Base-by-base conservation (phyloP, 1,284 basidiomycete species). In the Sporisorium reilianum region DNA sequence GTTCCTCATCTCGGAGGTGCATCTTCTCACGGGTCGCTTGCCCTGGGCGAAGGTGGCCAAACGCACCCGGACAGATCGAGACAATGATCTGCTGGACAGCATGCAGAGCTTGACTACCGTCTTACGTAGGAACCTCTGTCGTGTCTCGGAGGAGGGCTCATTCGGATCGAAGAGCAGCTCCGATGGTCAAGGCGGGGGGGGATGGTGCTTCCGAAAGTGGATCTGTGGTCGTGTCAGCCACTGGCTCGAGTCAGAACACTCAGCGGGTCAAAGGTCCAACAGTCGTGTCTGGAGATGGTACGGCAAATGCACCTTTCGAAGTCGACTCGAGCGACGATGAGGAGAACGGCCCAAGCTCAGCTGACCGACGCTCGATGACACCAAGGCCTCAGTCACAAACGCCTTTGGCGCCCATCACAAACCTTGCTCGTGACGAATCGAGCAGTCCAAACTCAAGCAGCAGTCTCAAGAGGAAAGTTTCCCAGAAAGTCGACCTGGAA, bases 11-110 rank as follows among this genome's bases (percentile, higher is more conserved):
- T 65, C 62, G 4, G 68, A 65, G 28, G 63, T 65, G 12, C 55
- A 71, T 38, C 40, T 71, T 9, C 55, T 71, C 9, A 71, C 68
- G 10, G 68, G 68, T 1, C 62, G 68, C 14, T 41, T 71, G 4
- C 68, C 68, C n/a, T 71, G 63, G 68, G 44, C 68, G 2, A 51
- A 41, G 14, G 63, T 65, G 7, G n/a, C 40, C n/a, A 55, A 40
- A 12, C 56, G 48, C 36, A 65, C 63, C 0, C 38, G 55, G 2
- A 41, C 38, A 3, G 63, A 71, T 18, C 52, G 58, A 0, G 58
- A 71, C 23, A 64, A 30, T 28, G 57, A n/a, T 6, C 30, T 58
- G 25, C 46, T 64, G 10, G 68, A 71, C 41, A 50, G 22, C 28
- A 65, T 64, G 63, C 55, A 55, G 23, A 34, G 58, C 2, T 11